Base-by-base conservation (phyloP, 257 asterid genomes). In the Coffea eugenioides region DNA sequence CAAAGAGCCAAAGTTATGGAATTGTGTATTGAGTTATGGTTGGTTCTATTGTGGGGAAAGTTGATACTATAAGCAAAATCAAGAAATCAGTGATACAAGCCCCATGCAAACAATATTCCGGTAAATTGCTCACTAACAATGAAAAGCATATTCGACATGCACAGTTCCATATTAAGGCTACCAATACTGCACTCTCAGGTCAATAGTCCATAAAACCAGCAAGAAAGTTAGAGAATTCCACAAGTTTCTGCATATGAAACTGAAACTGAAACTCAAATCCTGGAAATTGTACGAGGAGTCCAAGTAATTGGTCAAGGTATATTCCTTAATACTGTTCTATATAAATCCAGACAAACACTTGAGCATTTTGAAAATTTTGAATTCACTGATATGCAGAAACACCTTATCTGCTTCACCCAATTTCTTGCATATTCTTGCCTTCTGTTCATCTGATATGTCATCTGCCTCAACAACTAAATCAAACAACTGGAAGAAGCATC, bases 321-420 rank as follows among this genome's bases (percentile, higher is more conserved):
- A 25, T 69, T 69, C 4, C 62, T 36, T n/a, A 39, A 13, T n/a
- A 18, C 34, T 71, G 69, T 46, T 70, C 31, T 7, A 7, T 65
- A 51, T 79, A 65, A 34, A 56, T 80, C 69, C 34, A 52, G 52
- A 34, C 73, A 79, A 13, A 71, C 9, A 45, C 48, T n/a, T 25
- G 48, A 2, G 25, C 49, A 36, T 16, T 49, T 18, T 51, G 20
- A 27, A 34, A 64, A 13, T 18, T 8, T 34, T 67, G 7, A 4
- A 18, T 31, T 6, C 61, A 49, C 15, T 52, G 16, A 43, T 23
- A 78, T 10, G 43, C 51, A 48, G 15, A 49, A 18, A 78, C 71
- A 93, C 99, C 97, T 95, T 93, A 85, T 95, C 99, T 69, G 98
- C 87, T 91, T 90, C 99, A 13, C 90, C 98, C 81, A 95, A 80